Conservation (phyloP, 495 filamentous ascomycete genomes). For the Neurospora tetraspora region DNA sequence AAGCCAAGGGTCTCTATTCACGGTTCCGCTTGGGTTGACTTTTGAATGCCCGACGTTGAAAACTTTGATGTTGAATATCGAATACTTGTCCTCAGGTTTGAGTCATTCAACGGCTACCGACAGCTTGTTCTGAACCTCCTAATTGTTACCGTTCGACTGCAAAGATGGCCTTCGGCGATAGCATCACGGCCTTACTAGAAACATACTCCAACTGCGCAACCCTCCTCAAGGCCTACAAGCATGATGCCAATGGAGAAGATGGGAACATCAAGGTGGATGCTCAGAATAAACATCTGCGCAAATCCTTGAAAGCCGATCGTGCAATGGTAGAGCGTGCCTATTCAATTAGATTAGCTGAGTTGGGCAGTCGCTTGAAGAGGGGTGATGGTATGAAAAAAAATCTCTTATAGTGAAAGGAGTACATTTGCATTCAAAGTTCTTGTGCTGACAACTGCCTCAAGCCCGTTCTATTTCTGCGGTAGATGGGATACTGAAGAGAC, state of each 20-base stretch:
- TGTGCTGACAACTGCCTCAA: constrained; percentile 7
- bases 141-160: background rate
- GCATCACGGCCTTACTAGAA: constrained; percentile 20
- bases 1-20: background rate
- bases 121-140: background rate
- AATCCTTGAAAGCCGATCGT: constrained; percentile 21
- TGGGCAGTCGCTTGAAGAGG: constrained; percentile 17
- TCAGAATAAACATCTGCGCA: constrained; percentile 24
- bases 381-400: constrained; percentile 21
- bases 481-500: constrained; percentile 18
- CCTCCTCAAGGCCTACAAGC: constrained; percentile 21
- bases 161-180: constrained; percentile 22
- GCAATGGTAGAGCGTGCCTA: constrained; percentile 20
- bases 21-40: background rate
- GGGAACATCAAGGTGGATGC: constrained; percentile 20
- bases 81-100: background rate
- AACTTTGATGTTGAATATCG: background rate
- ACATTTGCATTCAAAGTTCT: background rate
- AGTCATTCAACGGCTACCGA: background rate
- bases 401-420: background rate
- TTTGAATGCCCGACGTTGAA: background rate
- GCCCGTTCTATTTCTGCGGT: constrained; percentile 20
- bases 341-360: constrained; percentile 13
- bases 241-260: background rate
- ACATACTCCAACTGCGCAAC: constrained; percentile 28